Evolutionary conservation across 768 basidiomycete species (phyloP).

Genomic region (Hypholoma fasciculare): DNA sequence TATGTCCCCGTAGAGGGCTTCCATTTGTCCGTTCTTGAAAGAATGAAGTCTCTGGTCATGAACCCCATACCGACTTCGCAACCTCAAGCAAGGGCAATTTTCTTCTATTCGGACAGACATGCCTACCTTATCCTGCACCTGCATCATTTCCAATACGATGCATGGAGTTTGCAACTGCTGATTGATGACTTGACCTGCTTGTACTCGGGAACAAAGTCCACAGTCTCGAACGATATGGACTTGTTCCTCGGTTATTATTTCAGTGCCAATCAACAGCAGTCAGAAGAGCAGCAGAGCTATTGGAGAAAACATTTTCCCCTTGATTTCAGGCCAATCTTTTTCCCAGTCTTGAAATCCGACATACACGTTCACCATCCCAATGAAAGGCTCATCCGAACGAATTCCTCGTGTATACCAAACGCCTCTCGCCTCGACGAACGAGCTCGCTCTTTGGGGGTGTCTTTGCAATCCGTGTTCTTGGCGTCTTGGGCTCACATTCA

Average conservation of each 20-base stretch:
- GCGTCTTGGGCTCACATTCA: conserved; percentile 45
- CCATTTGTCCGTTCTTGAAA: conserved; percentile 12
- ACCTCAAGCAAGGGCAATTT: conserved; percentile 24
- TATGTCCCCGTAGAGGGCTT: conserved; percentile 11
- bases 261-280: conserved; percentile 17
- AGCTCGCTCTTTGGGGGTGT: conserved; percentile 34
- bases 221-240: conserved; percentile 21
- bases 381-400: conserved; percentile 11
- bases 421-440: conserved; percentile 37
- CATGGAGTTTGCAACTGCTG: conserved; percentile 43
- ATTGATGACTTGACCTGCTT: conserved; percentile 37
- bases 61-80: conserved; percentile 20
- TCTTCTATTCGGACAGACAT: conserved; percentile 21
- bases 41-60: conserved; percentile 23
- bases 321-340: conserved; percentile 17
- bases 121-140: conserved; percentile 30
- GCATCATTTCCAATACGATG: conserved; percentile 54
- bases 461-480: conserved; percentile 40
- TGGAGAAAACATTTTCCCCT: conserved; percentile 35
- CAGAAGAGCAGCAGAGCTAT: conserved; percentile 28
- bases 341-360: conserved; percentile 11
- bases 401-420: conserved; percentile 9
- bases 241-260: conserved; percentile 28
- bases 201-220: conserved; percentile 27
- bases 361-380: background rate